phyloP scores from a whole-genome alignment of 164 flowering plant species.

The Nymphaea colorata region DNA sequence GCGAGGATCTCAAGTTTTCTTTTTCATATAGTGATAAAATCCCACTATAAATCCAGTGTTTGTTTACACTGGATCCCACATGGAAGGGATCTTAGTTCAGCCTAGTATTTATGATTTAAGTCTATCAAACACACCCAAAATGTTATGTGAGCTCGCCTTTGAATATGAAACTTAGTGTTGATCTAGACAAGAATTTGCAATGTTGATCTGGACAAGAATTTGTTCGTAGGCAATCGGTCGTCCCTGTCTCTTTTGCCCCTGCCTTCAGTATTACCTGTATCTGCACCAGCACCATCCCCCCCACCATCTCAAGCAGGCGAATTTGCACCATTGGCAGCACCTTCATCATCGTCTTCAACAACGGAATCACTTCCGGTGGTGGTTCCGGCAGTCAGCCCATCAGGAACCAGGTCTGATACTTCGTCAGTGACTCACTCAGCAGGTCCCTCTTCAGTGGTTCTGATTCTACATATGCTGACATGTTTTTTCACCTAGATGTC shows the following conservation, averaged over 20 bases:
- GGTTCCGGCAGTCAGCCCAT: slow-evolving; percentile 52
- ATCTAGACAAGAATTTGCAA: not conserved
- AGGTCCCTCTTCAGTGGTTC: not conserved
- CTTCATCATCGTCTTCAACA: slow-evolving; percentile 30
- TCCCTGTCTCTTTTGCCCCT: slow-evolving; percentile 70
- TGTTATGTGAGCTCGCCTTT: not conserved
- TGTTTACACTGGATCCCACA: no score
- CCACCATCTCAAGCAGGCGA: slow-evolving; percentile 31
- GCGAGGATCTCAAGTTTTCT: no score
- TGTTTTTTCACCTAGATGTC: not conserved
- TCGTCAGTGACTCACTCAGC: not conserved
- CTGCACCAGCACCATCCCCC: slow-evolving; percentile 60
- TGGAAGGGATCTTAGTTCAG: no score
- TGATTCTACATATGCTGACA: no score
- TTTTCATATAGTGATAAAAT: no score
- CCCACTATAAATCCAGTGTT: no score
- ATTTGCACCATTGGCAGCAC: slow-evolving; percentile 24
- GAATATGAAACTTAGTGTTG: not conserved
- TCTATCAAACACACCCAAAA: not conserved
- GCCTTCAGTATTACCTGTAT: slow-evolving; percentile 31
- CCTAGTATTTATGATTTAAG: not conserved
- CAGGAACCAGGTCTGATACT: slow-evolving; percentile 28
- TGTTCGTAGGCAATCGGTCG: slow-evolving; percentile 44
- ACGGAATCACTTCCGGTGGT: slow-evolving; percentile 29
- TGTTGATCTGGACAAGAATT: not conserved